phyloP scores from a whole-genome alignment of 116 monocot species.

The Iris pallida region DNA sequence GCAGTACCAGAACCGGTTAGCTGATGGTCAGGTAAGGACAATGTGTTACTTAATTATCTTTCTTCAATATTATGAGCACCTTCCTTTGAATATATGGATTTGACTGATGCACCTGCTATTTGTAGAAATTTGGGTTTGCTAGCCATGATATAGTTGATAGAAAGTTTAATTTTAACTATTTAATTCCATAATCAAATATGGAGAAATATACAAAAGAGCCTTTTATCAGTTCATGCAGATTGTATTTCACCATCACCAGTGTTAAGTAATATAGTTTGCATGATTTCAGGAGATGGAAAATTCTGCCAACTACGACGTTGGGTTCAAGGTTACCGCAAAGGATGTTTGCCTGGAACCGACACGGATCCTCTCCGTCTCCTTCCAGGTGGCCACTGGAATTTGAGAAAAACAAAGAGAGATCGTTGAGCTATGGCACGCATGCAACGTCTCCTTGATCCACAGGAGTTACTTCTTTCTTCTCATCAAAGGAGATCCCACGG shows the following conservation, averaged over 20 bases:
- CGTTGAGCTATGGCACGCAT: constrained; percentile 79
- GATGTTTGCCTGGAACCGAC: constrained; percentile 24
- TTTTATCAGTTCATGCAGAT: no score
- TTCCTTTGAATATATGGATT: no score
- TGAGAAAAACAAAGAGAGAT: constrained; percentile 63
- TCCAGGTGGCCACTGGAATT: constrained; percentile 56
- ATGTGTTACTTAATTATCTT: neutral
- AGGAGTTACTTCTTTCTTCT: constrained; percentile 89
- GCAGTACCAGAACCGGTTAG: constrained; percentile 26
- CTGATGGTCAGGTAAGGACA: constrained; percentile 30
- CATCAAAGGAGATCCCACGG: constrained; percentile 76
- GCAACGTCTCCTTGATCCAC: constrained; percentile 85
- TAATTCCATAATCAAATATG: neutral
- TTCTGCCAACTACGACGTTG: constrained; percentile 7
- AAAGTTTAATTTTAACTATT: neutral
- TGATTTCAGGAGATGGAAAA: constrained; percentile 15
- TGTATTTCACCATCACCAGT: no score
- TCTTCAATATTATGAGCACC: neutral
- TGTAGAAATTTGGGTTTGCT: neutral
- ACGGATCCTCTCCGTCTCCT: constrained; percentile 28
- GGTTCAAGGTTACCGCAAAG: constrained; percentile 11
- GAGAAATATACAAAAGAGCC: neutral
- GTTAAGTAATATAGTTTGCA: neutral
- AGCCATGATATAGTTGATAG: neutral
- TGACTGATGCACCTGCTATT: no score